Evolutionary conservation across 257 asterid genomes (phyloP), one percentile per base, ranked within the genome.

Genomic region (Forsythia viridissima): DNA sequence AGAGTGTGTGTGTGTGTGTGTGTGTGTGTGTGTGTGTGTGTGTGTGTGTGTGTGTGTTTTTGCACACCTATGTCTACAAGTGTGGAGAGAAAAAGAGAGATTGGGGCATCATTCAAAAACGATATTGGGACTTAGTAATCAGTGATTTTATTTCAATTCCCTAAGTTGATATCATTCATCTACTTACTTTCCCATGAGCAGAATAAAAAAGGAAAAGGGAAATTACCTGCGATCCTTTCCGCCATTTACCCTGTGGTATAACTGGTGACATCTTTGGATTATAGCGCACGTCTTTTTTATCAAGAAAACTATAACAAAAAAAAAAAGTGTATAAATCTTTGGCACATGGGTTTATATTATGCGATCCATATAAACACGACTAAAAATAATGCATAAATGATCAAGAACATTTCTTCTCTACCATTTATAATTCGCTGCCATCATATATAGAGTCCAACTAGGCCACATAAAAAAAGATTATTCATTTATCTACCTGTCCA

Each of bases 141-240:
- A n/a, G 4, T 72, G 38, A n/a, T 20, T n/a, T 57, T 76, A 46
- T 71, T 73, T 51, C 74, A 41, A 77, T 59, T 44, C 37, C 57
- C 46, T 39, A 65, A 48, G 38, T 36, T 16, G 13, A 66, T 39
- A 43, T 40, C 37, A 80, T 37, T 55, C 21, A 65, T 48, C 57
- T 24, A 55, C 79, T 71, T 30, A 39, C 70, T 15, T 16, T 10
- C 55, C 34, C 77, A 73, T 34, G 34, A 70, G 76, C 70, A 72
- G 77, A 72, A 63, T 20, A 48, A 78, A 55, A 52, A 13, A 46
- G 76, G 57, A 42, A 79, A 70, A 48, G 15, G 39, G 2, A 70
- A 20, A 76, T 83, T 79, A 96, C 99, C 96, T 96, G 99, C 68
- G 99, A 96, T 78, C 99, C 99, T 88, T 96, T 96, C 66, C 97